Percentiles rank a stretch among this genome's conserved stretches.
phyloP scores from a whole-genome alignment of 352 stramenopile genomes.

The Globisporangium recalcitrans region DNA sequence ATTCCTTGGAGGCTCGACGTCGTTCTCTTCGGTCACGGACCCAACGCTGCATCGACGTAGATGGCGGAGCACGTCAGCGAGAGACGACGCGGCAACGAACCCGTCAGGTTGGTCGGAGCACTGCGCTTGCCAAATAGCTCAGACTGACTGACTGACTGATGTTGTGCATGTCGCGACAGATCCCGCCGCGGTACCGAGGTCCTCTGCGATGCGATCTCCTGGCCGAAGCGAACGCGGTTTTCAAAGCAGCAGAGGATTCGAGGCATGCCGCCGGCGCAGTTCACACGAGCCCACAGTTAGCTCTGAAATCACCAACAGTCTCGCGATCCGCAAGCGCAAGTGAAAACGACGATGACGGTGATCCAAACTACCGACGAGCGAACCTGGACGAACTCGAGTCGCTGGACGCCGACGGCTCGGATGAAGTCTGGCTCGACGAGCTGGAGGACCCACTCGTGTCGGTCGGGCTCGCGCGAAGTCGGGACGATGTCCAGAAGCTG shows the following conservation, averaged over 20 bases:
- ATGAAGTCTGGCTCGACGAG: slow-evolving; percentile 77
- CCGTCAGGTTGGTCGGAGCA: slow-evolving; percentile 22
- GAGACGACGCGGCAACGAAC: slow-evolving; percentile 12
- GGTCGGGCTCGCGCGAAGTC: slow-evolving; percentile 66
- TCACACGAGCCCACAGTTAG: not conserved
- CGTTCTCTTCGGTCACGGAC: slow-evolving; percentile 54
- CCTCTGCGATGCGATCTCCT: slow-evolving; percentile 31
- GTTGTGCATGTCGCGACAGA: slow-evolving; percentile 18
- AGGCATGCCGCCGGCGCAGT: not conserved
- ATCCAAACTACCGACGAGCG: slow-evolving; percentile 18
- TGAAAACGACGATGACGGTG: slow-evolving; percentile 2
- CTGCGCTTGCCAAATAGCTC: not conserved
- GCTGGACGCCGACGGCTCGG: slow-evolving; percentile 79
- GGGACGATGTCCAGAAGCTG: slow-evolving; percentile 67
- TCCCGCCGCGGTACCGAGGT: slow-evolving; percentile 34
- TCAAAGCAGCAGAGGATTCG: not conserved
- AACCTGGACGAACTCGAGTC: slow-evolving; percentile 72
- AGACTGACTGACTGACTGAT: not conserved
- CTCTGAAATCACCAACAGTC: not conserved
- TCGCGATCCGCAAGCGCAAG: not conserved
- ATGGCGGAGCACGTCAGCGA: slow-evolving; percentile 43
- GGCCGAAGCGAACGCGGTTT: slow-evolving; percentile 1
- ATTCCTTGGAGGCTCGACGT: slow-evolving; percentile 17
- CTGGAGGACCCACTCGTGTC: slow-evolving; percentile 87
- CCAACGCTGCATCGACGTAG: slow-evolving; percentile 43